phyloP scores from a whole-genome alignment of 2,329 filamentous ascomycete genomes.

The Fusarium duplospermum region DNA sequence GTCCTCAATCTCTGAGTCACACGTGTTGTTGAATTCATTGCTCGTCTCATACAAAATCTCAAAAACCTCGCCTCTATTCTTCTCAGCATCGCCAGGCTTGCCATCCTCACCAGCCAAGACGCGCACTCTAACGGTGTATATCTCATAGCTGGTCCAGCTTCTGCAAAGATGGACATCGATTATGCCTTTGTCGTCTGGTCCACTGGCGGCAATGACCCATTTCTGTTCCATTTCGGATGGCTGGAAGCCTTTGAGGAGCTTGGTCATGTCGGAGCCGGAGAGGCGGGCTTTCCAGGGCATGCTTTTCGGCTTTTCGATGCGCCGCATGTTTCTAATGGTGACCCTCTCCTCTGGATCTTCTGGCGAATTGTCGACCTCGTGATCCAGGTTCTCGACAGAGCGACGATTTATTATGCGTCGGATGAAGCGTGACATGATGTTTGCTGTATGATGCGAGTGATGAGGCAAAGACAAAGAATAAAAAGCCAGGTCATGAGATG shows the following conservation, averaged over 20 bases:
- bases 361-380: neutral
- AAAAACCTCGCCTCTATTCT: conserved; percentile 23
- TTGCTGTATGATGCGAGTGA: neutral
- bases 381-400: neutral
- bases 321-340: neutral
- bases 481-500: neutral
- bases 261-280: conserved; percentile 20
- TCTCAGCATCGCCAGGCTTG: neutral
- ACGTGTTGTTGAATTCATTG: neutral
- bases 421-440: neutral
- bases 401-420: neutral
- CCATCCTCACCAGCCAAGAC: neutral
- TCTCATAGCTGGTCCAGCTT: conserved; percentile 21
- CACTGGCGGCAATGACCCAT: conserved; percentile 12
- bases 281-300: conserved; percentile 16
- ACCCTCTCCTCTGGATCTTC: neutral
- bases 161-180: conserved; percentile 17
- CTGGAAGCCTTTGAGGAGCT: conserved; percentile 19
- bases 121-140: conserved; percentile 7
- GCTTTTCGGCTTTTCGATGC: conserved; percentile 3
- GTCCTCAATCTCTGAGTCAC: neutral
- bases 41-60: conserved; percentile 13
- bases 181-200: conserved; percentile 13
- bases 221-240: conserved; percentile 27
- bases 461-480: neutral